A percentile compares a stretch with the other conserved stretches of the same genome.
Evolutionary conservation across 306 rosid species (phyloP).

Genomic region (Fragaria vesca): DNA sequence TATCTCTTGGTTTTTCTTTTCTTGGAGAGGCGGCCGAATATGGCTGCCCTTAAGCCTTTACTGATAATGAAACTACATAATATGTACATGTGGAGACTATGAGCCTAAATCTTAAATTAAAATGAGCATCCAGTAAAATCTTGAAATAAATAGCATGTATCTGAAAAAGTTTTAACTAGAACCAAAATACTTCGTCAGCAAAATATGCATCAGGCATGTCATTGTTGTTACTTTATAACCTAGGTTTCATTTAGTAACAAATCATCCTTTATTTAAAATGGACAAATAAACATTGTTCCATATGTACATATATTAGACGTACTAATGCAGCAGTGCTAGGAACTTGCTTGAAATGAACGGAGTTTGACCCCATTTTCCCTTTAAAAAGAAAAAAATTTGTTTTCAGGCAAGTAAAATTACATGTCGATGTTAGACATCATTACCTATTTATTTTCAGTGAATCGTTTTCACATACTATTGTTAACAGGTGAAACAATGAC

Average conservation of each 20-base stretch:
- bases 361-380: too few species aligned
- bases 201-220: not conserved
- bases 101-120: too few species aligned
- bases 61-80: too few species aligned
- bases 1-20: not conserved
- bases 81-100: too few species aligned
- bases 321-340: not conserved
- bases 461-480: not conserved
- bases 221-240: not conserved
- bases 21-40: too few species aligned
- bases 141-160: too few species aligned
- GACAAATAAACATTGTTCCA: not conserved
- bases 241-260: not conserved
- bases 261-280: not conserved
- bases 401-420: not conserved
- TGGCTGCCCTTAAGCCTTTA: too few species aligned
- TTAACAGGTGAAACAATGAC: not conserved
- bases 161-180: too few species aligned
- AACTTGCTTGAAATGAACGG: not conserved
- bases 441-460: not conserved
- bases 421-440: not conserved
- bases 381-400: too few species aligned
- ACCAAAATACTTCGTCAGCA: not conserved
- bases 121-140: too few species aligned
- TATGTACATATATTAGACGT: not conserved